These are phyloP conservation scores for Tetragonia tetragonoides DNA, from an alignment of 148 eudicot genomes.

Conservation along the genomic window DNA sequence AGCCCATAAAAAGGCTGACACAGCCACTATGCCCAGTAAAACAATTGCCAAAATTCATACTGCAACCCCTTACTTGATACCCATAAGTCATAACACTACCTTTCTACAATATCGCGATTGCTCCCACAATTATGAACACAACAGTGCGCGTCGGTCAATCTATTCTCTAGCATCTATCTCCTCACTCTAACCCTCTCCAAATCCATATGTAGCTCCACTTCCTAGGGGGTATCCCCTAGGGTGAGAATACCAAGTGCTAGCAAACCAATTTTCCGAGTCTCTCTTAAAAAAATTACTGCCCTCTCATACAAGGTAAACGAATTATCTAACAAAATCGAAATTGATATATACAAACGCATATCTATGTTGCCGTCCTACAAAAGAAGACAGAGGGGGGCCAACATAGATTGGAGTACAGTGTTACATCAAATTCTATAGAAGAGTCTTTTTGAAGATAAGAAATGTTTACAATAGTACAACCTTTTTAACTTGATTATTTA, in stretches of 20 bases:
- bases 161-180: too few species aligned
- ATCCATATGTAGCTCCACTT: too few species aligned
- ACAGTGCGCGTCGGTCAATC: too few species aligned
- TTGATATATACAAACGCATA: neutral
- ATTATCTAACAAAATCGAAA: neutral
- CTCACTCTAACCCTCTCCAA: too few species aligned
- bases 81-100: too few species aligned
- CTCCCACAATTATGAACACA: too few species aligned
- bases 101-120: too few species aligned
- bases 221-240: neutral
- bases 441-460: neutral
- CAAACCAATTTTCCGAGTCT: too few species aligned
- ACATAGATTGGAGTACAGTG: neutral
- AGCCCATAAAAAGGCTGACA: too few species aligned
- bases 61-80: too few species aligned
- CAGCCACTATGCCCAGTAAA: too few species aligned
- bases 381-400: neutral
- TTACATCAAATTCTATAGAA: neutral
- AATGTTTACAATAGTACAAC: neutral
- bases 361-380: neutral
- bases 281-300: neutral
- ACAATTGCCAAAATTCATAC: neutral
- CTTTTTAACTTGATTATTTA: neutral
- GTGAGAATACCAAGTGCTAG: too few species aligned
- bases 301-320: neutral